phyloP scores from a whole-genome alignment of 1,284 basidiomycete genomes.

The Sporisorium scitamineum region DNA sequence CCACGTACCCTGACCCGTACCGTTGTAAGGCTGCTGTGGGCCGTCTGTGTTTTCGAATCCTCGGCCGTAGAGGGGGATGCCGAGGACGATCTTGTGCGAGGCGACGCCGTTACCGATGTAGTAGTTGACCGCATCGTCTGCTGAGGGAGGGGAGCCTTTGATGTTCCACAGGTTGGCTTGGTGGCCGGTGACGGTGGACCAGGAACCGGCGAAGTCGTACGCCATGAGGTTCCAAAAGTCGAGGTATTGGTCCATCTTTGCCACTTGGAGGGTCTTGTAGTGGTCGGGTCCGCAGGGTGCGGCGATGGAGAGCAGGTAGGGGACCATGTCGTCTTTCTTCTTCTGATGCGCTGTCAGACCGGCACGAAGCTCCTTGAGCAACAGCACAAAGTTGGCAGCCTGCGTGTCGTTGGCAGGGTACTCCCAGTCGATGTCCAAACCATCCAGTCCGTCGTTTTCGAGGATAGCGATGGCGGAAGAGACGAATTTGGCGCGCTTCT shows the following conservation, averaged over 20 bases:
- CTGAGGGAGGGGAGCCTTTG: conserved; percentile 71
- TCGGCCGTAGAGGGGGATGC: conserved; percentile 75
- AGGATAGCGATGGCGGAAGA: conserved; percentile 78
- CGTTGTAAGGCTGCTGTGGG: conserved; percentile 79
- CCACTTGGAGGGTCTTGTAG: conserved; percentile 77
- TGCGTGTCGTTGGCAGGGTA: conserved; percentile 80
- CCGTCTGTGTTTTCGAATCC: conserved; percentile 84
- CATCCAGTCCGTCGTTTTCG: conserved; percentile 89
- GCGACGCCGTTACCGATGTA: conserved; percentile 79
- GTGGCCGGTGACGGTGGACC: conserved; percentile 80
- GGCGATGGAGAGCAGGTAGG: conserved; percentile 81
- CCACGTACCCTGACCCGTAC: conserved; percentile 80
- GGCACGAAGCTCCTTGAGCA: conserved; percentile 78
- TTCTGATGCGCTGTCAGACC: conserved; percentile 78
- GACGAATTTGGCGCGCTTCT: conserved; percentile 78
- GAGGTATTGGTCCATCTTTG: conserved; percentile 79
- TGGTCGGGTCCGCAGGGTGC: conserved; percentile 81
- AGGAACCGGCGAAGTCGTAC: conserved; percentile 71
- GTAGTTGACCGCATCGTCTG: conserved; percentile 78
- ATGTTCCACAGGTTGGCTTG: conserved; percentile 79
- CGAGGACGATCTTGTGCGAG: conserved; percentile 81
- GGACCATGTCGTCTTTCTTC: conserved; percentile 71
- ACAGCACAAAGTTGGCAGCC: conserved; percentile 78
- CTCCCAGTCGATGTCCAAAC: conserved; percentile 81
- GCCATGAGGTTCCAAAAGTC: conserved; percentile 94